Percentiles rank a stretch among this genome's conserved stretches.
Evolutionary conservation across 345 rosid species (phyloP).

Genomic region (Linum usitatissimum): DNA sequence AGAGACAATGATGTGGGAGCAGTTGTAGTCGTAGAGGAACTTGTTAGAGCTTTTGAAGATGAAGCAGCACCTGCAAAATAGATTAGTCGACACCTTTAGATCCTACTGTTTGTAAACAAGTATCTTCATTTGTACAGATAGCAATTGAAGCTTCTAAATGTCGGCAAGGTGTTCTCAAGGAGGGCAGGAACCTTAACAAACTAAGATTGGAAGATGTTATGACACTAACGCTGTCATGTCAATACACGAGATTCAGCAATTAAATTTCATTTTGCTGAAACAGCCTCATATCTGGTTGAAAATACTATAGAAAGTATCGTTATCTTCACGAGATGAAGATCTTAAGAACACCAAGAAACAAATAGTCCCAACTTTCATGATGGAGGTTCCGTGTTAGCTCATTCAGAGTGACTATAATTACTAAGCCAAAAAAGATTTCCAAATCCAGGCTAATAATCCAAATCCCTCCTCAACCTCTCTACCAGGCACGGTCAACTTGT

Average conservation of each 20-base stretch:
- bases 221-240: background rate
- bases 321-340: too few relatives aligned
- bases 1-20: conserved; percentile 46
- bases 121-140: background rate
- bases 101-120: background rate
- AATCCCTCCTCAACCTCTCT: too few relatives aligned
- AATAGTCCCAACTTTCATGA: background rate
- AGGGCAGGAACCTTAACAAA: background rate
- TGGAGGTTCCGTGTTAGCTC: background rate
- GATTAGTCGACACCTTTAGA: background rate
- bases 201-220: background rate
- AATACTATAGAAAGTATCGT: too few relatives aligned
- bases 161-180: background rate
- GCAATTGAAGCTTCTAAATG: background rate
- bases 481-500: too few relatives aligned
- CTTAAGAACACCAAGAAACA: too few relatives aligned
- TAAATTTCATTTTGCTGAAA: background rate
- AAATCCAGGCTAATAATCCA: background rate
- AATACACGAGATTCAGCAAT: background rate
- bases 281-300: too few relatives aligned
- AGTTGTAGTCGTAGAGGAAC: conserved; percentile 33
- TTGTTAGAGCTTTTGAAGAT: conserved; percentile 36
- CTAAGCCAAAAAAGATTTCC: too few relatives aligned
- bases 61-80: conserved; percentile 43
- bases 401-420: background rate